These are phyloP conservation scores for Stagonosporopsis rhizophila DNA, from an alignment of 2,329 filamentous ascomycete genomes.

Conservation along the genomic window DNA sequence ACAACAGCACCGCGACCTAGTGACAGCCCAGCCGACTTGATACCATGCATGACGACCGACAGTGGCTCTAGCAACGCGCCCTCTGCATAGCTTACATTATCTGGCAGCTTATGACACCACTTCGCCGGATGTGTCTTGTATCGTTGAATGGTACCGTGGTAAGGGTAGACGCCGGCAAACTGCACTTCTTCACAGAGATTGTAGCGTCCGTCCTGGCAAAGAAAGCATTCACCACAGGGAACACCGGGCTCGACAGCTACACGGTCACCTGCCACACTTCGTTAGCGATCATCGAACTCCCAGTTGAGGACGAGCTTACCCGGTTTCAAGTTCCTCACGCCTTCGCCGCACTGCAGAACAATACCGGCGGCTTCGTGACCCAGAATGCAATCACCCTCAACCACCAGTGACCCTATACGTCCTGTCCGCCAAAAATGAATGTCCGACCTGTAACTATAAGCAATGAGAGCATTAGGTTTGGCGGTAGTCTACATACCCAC, in stretches of 20 bases:
- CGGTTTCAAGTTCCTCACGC: constrained; percentile 60
- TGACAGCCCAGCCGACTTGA: constrained; percentile 60
- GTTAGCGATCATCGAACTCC: neutral
- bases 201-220: constrained; percentile 66
- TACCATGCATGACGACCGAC: constrained; percentile 68
- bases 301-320: constrained; percentile 35
- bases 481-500: constrained; percentile 56
- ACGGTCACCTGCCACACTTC: constrained; percentile 58
- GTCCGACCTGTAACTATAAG: constrained; percentile 59
- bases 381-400: constrained; percentile 69
- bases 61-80: constrained; percentile 71
- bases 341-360: constrained; percentile 64
- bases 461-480: neutral
- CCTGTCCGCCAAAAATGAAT: constrained; percentile 74
- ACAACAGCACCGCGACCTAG: constrained; percentile 63
- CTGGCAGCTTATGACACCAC: constrained; percentile 60
- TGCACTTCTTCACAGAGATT: constrained; percentile 69
- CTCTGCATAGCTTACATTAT: constrained; percentile 63
- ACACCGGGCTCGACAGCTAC: constrained; percentile 73
- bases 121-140: constrained; percentile 68
- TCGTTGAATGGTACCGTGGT: constrained; percentile 66
- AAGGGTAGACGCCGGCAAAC: constrained; percentile 68
- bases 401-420: constrained; percentile 67
- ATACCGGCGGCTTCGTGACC: constrained; percentile 70
- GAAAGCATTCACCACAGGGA: constrained; percentile 66